phyloP scores from a whole-genome alignment of 495 filamentous ascomycete genomes.

The Xylaria grammica region DNA sequence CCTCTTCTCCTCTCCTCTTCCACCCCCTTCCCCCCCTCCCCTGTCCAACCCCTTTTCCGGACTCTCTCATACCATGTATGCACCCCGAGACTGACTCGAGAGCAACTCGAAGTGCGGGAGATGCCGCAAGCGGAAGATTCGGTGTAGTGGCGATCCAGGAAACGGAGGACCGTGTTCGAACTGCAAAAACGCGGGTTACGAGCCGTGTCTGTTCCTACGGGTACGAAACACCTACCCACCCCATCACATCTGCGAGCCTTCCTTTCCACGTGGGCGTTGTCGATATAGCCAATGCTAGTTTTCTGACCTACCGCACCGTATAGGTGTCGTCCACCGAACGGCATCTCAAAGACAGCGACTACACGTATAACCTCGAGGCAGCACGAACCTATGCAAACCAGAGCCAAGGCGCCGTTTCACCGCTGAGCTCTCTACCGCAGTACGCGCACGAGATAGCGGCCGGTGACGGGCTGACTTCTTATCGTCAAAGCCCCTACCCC shows the following conservation, averaged over 20 bases:
- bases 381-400: slow-evolving; percentile 45
- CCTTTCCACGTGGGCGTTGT: background rate
- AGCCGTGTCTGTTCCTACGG: slow-evolving; percentile 78
- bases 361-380: slow-evolving; percentile 46
- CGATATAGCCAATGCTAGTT: background rate
- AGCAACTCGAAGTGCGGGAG: slow-evolving; percentile 71
- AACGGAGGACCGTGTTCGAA: slow-evolving; percentile 79
- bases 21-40: background rate
- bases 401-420: slow-evolving; percentile 36
- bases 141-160: slow-evolving; percentile 86
- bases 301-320: slow-evolving; percentile 24
- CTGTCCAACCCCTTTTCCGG: background rate
- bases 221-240: slow-evolving; percentile 49
- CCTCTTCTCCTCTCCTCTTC: background rate
- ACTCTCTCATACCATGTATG: background rate
- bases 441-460: slow-evolving; percentile 35
- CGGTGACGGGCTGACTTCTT: slow-evolving; percentile 39
- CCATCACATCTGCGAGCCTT: background rate
- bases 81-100: slow-evolving; percentile 1
- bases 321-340: slow-evolving; percentile 57
- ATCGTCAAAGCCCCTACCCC: slow-evolving; percentile 38
- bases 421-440: slow-evolving; percentile 26
- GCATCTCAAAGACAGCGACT: slow-evolving; percentile 44
- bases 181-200: slow-evolving; percentile 74
- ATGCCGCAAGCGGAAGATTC: slow-evolving; percentile 94